These are phyloP conservation scores for Atkinsonella texensis DNA, from an alignment of 2,329 filamentous ascomycete species.

Conservation along the genomic window DNA sequence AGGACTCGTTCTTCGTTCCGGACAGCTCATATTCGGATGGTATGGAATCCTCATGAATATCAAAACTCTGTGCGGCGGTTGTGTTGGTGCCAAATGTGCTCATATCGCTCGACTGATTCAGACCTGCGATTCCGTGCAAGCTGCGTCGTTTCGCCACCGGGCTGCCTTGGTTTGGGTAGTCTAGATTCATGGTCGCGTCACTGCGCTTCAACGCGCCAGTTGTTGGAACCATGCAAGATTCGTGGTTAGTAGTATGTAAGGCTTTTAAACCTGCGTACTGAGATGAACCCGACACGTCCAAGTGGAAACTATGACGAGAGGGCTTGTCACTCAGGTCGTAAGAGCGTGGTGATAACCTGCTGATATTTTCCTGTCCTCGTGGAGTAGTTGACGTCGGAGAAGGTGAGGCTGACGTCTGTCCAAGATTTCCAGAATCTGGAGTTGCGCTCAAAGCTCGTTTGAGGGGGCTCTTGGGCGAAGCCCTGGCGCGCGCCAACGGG, in stretches of 20 bases:
- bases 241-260: conserved; percentile 28
- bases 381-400: conserved; percentile 23
- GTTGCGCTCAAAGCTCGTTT: conserved; percentile 64
- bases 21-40: conserved; percentile 42
- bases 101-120: conserved; percentile 45
- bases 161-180: conserved; percentile 65
- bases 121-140: conserved; percentile 60
- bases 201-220: conserved; percentile 85
- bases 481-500: conserved; percentile 48
- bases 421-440: conserved; percentile 57
- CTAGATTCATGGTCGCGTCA: conserved; percentile 80
- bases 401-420: conserved; percentile 33
- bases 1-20: conserved; percentile 14
- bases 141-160: conserved; percentile 87
- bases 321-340: conserved; percentile 29
- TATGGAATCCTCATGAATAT: conserved; percentile 36
- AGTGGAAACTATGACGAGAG: conserved; percentile 42
- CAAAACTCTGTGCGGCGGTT: conserved; percentile 32
- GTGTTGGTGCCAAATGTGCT: conserved; percentile 61
- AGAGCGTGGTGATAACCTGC: conserved; percentile 22
- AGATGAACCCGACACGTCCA: conserved; percentile 43
- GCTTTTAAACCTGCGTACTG: conserved; percentile 38
- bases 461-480: conserved; percentile 69
- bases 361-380: conserved; percentile 32
- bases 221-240: conserved; percentile 19